phyloP scores from a whole-genome alignment of 805 yeast species.

The Pichia membranifaciens region DNA sequence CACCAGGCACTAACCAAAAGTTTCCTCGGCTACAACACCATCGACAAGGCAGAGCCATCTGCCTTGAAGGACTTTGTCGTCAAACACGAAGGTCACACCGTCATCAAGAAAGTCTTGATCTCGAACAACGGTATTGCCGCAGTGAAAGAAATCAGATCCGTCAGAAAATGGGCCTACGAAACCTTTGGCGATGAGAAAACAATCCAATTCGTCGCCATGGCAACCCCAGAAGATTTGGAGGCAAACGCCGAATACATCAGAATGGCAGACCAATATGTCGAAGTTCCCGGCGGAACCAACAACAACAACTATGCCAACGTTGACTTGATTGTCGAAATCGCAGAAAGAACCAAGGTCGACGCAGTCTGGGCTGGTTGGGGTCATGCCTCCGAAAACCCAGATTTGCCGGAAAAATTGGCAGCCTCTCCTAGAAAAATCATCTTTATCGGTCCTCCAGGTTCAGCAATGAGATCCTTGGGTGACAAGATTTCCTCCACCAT shows the following conservation, averaged over 20 bases:
- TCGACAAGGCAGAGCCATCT: constrained; percentile 72
- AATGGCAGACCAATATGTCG: constrained; percentile 98
- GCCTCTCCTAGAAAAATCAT: constrained; percentile 85
- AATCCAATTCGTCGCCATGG: constrained; percentile 95
- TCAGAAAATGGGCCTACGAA: constrained; percentile 98
- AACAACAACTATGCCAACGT: constrained; percentile 98
- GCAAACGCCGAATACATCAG: constrained; percentile 97
- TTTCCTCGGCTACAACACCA: constrained; percentile 77
- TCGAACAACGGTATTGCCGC: constrained; percentile 99
- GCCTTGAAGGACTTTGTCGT: constrained; percentile 78
- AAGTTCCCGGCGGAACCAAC: constrained; percentile 99
- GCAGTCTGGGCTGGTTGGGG: constrained; percentile 99
- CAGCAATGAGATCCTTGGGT: constrained; percentile 99
- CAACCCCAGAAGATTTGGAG: constrained; percentile 97
- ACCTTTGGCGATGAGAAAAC: constrained; percentile 96
- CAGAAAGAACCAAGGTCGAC: constrained; percentile 93
- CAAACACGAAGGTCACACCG: constrained; percentile 90
- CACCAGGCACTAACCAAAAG: constrained; percentile 52
- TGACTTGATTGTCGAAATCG: constrained; percentile 92
- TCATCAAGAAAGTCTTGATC: constrained; percentile 78
- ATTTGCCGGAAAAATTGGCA: constrained; percentile 88
- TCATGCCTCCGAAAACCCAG: constrained; percentile 98
- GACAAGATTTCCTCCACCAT: constrained; percentile 97
- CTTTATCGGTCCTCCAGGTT: constrained; percentile 98
- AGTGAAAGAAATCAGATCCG: constrained; percentile 94